Base-by-base conservation (phyloP, 768 basidiomycete genomes). In the Hypholoma sublateritium region DNA sequence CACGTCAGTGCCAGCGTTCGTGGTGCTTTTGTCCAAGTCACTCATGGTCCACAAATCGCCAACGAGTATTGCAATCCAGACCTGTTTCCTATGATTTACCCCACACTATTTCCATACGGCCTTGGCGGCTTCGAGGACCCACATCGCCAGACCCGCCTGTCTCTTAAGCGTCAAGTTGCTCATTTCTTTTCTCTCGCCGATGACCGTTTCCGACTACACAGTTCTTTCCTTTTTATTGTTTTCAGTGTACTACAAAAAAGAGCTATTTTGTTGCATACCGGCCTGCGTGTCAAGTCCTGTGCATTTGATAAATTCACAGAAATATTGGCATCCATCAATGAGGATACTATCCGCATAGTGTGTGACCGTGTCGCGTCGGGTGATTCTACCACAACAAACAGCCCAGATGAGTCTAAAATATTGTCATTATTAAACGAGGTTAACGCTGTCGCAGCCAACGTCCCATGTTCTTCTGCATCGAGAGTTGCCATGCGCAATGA, bases 61-160 rank as follows among this genome's bases (percentile, higher is more conserved):
- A 73, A 73, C 61, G 73, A 77, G 50, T 77, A 74, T 61, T 58
- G 58, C 32, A 75, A 78, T 57, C 70, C 70, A 1, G 6, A 42
- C 7, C 41, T 79, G n/a, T 74, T 80, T 44, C 75, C 76, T 1
- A 68, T 64, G 56, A 69, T 77, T 16, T 79, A 74, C 62, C 77
- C 78, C 2, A 74, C 75, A 0, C 51, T 81, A 0, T 79, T 72
- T 64, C 78, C 78, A 0, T 79, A 71, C 62, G 76, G 79, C 0
- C 57, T 72, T 19, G 76, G 79, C 1, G 77, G 78, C 1, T 74
- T 77, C 57, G 72, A 80, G 54, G 64, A 80, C 56, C 16, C 12
- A 1, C 19, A 39, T 6, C 43, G 74, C 0, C 17, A 1, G 1
- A 22, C 17, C 0, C 6, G 44, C 1, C 7, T 80, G 0, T 69